These are phyloP conservation scores for Yarrowia hollandica DNA, from an alignment of 805 yeast genomes.

Conservation along the genomic window DNA sequence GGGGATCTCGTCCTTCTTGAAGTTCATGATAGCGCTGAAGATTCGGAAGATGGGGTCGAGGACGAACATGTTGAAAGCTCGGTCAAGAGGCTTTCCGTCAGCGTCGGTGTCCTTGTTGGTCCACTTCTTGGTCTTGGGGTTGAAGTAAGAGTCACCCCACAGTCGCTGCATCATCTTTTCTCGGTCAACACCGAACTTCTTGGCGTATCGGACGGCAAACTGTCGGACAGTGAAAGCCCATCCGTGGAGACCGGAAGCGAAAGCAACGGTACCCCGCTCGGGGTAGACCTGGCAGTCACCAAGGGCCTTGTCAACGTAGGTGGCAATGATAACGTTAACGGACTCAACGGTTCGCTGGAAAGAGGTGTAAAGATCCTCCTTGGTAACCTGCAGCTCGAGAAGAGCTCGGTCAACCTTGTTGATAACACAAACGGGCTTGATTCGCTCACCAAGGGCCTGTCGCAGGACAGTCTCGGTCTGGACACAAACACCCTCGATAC, in stretches of 20 bases:
- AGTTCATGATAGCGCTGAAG: conserved; percentile 96
- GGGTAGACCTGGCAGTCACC: conserved; percentile 99
- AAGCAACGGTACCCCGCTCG: conserved; percentile 97
- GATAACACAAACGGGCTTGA: conserved; percentile 96
- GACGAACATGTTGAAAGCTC: conserved; percentile 99
- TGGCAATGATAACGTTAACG: conserved; percentile 96
- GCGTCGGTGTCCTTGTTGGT: conserved; percentile 93
- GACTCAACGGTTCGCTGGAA: conserved; percentile 99
- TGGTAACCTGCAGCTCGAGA: conserved; percentile 96
- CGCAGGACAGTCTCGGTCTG: conserved; percentile 99
- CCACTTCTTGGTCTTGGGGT: conserved; percentile 99
- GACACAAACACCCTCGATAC: conserved; percentile 99
- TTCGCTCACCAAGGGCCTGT: conserved; percentile 99
- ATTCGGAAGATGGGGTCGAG: conserved; percentile 99
- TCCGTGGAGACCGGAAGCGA: conserved; percentile 99
- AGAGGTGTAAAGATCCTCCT: conserved; percentile 98
- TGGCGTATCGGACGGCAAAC: conserved; percentile 95
- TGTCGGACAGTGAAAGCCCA: conserved; percentile 99
- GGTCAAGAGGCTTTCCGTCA: conserved; percentile 91
- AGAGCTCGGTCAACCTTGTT: conserved; percentile 99
- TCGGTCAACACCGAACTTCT: conserved; percentile 99
- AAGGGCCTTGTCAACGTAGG: conserved; percentile 83
- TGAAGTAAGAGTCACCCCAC: conserved; percentile 99
- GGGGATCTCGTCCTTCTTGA: conserved; percentile 97
- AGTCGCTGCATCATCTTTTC: conserved; percentile 97